Evolutionary conservation across 257 asterid genomes (phyloP).

Genomic region (Salvia splendens): DNA sequence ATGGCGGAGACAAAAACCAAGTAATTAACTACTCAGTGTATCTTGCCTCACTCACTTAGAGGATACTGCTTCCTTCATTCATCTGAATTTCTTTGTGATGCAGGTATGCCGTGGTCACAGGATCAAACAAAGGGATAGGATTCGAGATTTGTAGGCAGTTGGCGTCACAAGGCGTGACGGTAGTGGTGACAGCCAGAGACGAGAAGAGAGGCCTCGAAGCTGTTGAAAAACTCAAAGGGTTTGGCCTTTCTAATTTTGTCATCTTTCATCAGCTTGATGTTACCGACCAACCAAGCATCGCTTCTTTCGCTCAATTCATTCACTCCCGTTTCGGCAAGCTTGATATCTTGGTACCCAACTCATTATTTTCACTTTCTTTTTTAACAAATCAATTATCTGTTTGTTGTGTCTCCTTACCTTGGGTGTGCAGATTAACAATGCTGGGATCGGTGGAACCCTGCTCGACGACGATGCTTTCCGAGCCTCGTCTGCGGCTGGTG

Average conservation of each 20-base stretch:
- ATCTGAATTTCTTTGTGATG: not conserved
- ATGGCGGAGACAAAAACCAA: conserved; percentile 35
- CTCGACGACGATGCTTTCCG: conserved; percentile 35
- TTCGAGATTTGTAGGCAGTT: conserved; percentile 57
- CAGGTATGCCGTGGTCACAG: conserved; percentile 60
- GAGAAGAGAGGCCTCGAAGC: conserved; percentile 57
- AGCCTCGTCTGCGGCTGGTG: conserved; percentile 5
- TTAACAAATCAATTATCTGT: too few relatives aligned
- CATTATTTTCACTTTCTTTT: not conserved
- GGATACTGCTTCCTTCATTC: too few relatives aligned
- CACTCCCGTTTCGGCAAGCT: conserved; percentile 46
- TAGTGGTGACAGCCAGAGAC: conserved; percentile 58
- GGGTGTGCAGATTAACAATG: conserved; percentile 59
- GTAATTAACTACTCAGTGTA: conserved; percentile 6
- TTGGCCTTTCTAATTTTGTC: conserved; percentile 30
- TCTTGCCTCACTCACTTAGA: not conserved
- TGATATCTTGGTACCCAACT: conserved; percentile 48
- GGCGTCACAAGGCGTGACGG: conserved; percentile 47
- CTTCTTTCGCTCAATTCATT: conserved; percentile 46
- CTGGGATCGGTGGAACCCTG: conserved; percentile 52
- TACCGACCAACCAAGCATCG: conserved; percentile 34
- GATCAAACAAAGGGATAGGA: conserved; percentile 66
- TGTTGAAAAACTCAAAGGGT: conserved; percentile 39
- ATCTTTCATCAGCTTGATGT: conserved; percentile 65
- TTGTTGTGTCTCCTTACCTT: too few relatives aligned